A percentile compares a stretch with the other conserved stretches of the same genome.
These are phyloP conservation scores for Carallia brachiata DNA, from an alignment of 345 rosid genomes.

Conservation along the genomic window DNA sequence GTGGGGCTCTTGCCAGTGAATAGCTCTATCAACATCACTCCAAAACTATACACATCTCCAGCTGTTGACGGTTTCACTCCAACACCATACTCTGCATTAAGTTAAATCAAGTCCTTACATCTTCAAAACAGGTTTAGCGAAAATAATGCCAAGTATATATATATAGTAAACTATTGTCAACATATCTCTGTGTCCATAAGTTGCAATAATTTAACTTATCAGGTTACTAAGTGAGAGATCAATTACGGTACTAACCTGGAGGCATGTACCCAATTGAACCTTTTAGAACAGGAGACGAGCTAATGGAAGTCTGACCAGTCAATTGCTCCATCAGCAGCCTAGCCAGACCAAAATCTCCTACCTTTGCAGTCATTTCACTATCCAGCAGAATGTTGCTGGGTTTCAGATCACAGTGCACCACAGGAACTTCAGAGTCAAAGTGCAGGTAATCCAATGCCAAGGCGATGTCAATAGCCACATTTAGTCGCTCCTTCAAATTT, in stretches of 20 bases:
- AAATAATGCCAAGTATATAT: not conserved
- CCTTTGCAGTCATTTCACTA: conserved; percentile 50
- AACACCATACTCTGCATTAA: conserved; percentile 46
- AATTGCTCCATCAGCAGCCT: conserved; percentile 26
- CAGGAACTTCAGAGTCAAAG: conserved; percentile 41
- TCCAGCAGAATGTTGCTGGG: conserved; percentile 41
- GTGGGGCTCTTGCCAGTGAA: conserved; percentile 46
- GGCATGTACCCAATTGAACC: conserved; percentile 57
- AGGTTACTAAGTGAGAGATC: too few relatives aligned
- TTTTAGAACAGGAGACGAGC: conserved; percentile 36
- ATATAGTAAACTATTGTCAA: not conserved
- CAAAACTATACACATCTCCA: conserved; percentile 53
- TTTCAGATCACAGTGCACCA: conserved; percentile 60
- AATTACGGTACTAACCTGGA: conserved; percentile 39
- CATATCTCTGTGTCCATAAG: not conserved
- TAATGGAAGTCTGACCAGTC: conserved; percentile 25
- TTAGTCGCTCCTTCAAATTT: conserved; percentile 41
- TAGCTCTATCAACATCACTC: conserved; percentile 40
- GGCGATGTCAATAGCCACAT: conserved; percentile 46
- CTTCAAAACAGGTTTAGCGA: not conserved
- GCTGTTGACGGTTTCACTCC: conserved; percentile 44
- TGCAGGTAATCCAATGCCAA: conserved; percentile 50
- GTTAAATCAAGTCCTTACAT: not conserved
- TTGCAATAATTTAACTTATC: too few relatives aligned
- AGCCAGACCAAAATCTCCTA: conserved; percentile 58